Percentiles rank a stretch among this genome's conserved stretches.
Evolutionary conservation across 129 eudicot genomes (phyloP).

Genomic region (sunflower (Helianthus annuus)): HanXRQr2.0-SUNRISE NC_035442.2:10628265-10628764

Average conservation of each 20-base stretch:
- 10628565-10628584: no score
- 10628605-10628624: no score
- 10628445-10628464: slow-evolving; percentile 70
- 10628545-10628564: neutral
- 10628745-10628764: no score
- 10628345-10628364: slow-evolving; percentile 48
- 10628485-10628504: slow-evolving; percentile 49
- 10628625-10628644: no score
- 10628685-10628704: no score
- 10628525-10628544: neutral
- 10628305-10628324: slow-evolving; percentile 68
- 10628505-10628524: slow-evolving; percentile 40
- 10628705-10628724: no score
- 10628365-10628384: slow-evolving; percentile 73
- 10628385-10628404: slow-evolving; percentile 70
- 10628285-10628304: slow-evolving; percentile 53
- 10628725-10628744: no score
- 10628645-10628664: no score
- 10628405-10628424: slow-evolving; percentile 66
- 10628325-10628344: slow-evolving; percentile 69
- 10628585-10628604: no score
- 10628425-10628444: slow-evolving; percentile 73
- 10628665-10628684: no score
- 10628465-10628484: slow-evolving; percentile 75
- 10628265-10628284: no score